A percentile compares a stretch with the other conserved stretches of the same genome.
Conservation (phyloP, 1,284 basidiomycete genomes). For the Pterulicium gracile region DNA sequence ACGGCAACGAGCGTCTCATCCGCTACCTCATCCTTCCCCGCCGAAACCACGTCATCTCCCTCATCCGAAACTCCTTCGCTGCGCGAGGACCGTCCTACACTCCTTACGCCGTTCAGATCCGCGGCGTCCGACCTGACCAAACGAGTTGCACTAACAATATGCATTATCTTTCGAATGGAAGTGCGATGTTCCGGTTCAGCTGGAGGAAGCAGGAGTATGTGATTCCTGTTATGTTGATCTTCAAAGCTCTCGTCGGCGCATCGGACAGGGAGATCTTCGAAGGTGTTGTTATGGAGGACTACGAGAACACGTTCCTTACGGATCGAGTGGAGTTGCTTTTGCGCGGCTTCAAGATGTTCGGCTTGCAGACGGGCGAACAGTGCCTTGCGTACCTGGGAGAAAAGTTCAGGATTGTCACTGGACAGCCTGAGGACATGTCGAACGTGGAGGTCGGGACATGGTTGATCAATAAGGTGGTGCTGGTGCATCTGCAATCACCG, state of each 20-base stretch:
- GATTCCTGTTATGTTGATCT: slow-evolving; percentile 92
- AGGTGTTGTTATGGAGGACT: slow-evolving; percentile 95
- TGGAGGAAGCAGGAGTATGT: slow-evolving; percentile 99
- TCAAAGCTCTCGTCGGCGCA: slow-evolving; percentile 91
- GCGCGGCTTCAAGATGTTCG: slow-evolving; percentile 92
- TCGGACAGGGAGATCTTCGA: slow-evolving; percentile 98
- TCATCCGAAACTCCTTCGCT: slow-evolving; percentile 78
- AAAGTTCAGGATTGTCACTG: slow-evolving; percentile 92
- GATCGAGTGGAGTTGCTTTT: slow-evolving; percentile 98
- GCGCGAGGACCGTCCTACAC: slow-evolving; percentile 96
- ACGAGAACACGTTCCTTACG: slow-evolving; percentile 94
- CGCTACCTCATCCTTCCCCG: slow-evolving; percentile 91
- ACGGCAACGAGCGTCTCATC: slow-evolving; percentile 98
- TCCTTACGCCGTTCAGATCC: slow-evolving; percentile 89
- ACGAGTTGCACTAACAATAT: slow-evolving; percentile 91
- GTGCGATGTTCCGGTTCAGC: slow-evolving; percentile 90
- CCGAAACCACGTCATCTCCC: slow-evolving; percentile 83
- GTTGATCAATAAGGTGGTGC: slow-evolving; percentile 79
- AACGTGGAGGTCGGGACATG: slow-evolving; percentile 78
- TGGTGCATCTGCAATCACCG: slow-evolving; percentile 87
- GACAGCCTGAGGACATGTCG: slow-evolving; percentile 89
- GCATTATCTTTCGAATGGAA: slow-evolving; percentile 96
- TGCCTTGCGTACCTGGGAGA: slow-evolving; percentile 96
- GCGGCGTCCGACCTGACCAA: slow-evolving; percentile 88
- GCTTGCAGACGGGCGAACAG: slow-evolving; percentile 82